phyloP scores from a whole-genome alignment of 148 eudicot species.

The Rhododendron williamsianum region DNA sequence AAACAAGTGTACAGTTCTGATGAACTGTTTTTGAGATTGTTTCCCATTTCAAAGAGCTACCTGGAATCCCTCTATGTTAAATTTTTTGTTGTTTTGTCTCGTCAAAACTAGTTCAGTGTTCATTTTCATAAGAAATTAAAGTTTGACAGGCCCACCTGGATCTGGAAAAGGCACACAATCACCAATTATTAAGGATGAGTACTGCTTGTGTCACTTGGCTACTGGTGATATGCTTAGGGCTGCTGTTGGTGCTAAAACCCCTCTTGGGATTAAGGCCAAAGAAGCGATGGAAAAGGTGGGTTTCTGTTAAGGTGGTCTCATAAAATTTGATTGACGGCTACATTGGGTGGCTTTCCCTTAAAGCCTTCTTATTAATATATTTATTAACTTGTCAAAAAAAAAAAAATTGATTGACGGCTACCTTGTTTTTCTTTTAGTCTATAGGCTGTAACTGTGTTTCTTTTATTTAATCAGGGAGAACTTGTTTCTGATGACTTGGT shows the following conservation, averaged over 20 bases:
- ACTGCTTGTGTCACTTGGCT: conserved; percentile 95
- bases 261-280: conserved; percentile 89
- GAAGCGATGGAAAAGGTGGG: conserved; percentile 91
- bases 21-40: neutral
- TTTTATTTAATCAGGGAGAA: conserved; percentile 51
- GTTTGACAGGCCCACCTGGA: conserved; percentile 81
- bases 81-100: neutral
- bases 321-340: neutral
- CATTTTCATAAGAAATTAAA: neutral
- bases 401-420: neutral
- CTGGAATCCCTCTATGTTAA: neutral
- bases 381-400: too few relatives aligned
- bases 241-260: conserved; percentile 90
- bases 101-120: neutral
- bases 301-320: neutral
- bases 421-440: neutral
- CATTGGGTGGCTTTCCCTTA: too few relatives aligned
- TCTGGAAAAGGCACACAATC: conserved; percentile 99
- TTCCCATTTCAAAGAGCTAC: neutral
- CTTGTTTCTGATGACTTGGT: conserved; percentile 97
- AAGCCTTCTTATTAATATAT: too few relatives aligned
- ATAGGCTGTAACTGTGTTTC: neutral
- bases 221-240: conserved; percentile 99
- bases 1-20: neutral
- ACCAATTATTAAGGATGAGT: conserved; percentile 89